Evolutionary conservation across 1,284 basidiomycete genomes (phyloP).

Genomic region (Golubevia sp.): DNA sequence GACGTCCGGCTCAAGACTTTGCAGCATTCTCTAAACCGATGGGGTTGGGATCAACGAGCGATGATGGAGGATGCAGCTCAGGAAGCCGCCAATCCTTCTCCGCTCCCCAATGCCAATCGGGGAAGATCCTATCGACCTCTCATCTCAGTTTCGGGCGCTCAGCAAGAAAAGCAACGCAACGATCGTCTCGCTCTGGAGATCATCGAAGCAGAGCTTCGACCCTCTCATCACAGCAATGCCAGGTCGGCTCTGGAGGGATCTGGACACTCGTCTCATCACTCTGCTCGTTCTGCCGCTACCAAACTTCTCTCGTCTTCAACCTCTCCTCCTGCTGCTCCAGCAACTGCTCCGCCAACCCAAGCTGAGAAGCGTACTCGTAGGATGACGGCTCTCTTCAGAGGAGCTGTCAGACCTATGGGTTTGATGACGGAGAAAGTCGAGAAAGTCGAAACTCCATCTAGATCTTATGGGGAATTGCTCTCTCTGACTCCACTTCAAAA

Average conservation of each 20-base stretch:
- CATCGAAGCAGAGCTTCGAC: conserved; percentile 6
- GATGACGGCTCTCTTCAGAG: conserved; percentile 55
- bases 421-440: conserved; percentile 37
- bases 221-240: no score
- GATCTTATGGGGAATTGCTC: conserved; percentile 25
- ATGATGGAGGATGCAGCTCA: conserved; percentile 48
- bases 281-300: no score
- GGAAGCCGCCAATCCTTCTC: conserved; percentile 30
- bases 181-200: conserved; percentile 29
- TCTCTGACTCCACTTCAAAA: conserved; percentile 34
- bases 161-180: conserved; percentile 42
- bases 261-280: no score
- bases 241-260: no score
- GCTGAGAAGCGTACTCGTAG: conserved; percentile 30
- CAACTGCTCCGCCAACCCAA: conserved; percentile 7
- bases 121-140: conserved; percentile 28
- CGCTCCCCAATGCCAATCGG: conserved; percentile 18
- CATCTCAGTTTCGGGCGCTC: conserved; percentile 21
- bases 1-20: conserved; percentile 33
- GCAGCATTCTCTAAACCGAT: conserved; percentile 33
- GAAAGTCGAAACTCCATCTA: conserved; percentile 2
- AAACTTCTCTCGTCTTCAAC: no score
- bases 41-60: conserved; percentile 39
- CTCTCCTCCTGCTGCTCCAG: no score
- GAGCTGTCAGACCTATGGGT: conserved; percentile 33